Conservation (phyloP, 805 yeast species). For the Diddensiella transvaalensis region DNA sequence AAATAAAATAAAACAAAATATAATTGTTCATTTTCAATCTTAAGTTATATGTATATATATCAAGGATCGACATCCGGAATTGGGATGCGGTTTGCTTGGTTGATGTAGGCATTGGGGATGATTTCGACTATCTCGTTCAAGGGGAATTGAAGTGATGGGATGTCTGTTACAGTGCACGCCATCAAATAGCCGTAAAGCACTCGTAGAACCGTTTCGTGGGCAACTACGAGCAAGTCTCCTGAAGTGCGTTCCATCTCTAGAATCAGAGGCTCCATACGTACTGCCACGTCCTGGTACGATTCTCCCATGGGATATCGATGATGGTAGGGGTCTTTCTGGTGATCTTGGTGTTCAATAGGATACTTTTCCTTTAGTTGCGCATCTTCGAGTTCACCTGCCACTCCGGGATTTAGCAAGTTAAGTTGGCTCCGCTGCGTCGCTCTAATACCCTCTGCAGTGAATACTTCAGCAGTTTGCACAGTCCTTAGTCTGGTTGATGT, state of each 20-base stretch:
- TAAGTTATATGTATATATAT: neutral
- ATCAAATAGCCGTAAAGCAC: slow-evolving; percentile 92
- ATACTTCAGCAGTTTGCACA: slow-evolving; percentile 68
- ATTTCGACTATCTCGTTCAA: slow-evolving; percentile 83
- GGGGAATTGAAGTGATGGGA: slow-evolving; percentile 75
- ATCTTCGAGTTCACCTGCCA: slow-evolving; percentile 63
- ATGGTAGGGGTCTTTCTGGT: slow-evolving; percentile 79
- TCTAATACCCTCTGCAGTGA: slow-evolving; percentile 54
- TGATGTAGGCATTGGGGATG: slow-evolving; percentile 71
- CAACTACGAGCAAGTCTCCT: slow-evolving; percentile 81
- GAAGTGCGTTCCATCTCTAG: slow-evolving; percentile 87
- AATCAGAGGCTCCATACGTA: slow-evolving; percentile 87
- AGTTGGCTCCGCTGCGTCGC: slow-evolving; percentile 77
- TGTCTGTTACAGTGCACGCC: slow-evolving; percentile 85
- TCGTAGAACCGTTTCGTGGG: slow-evolving; percentile 85
- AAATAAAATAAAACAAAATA: no score
- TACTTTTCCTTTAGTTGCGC: slow-evolving; percentile 55
- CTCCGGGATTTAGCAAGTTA: slow-evolving; percentile 87
- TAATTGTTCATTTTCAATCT: neutral
- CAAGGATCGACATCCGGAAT: slow-evolving; percentile 22
- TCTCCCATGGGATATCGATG: slow-evolving; percentile 90
- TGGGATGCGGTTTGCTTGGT: slow-evolving; percentile 26
- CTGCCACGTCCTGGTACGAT: slow-evolving; percentile 93
- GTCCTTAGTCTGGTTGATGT: slow-evolving; percentile 88
- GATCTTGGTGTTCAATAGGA: slow-evolving; percentile 68